phyloP scores from a whole-genome alignment of 805 yeast species.

The Starmera pachycereana region DNA sequence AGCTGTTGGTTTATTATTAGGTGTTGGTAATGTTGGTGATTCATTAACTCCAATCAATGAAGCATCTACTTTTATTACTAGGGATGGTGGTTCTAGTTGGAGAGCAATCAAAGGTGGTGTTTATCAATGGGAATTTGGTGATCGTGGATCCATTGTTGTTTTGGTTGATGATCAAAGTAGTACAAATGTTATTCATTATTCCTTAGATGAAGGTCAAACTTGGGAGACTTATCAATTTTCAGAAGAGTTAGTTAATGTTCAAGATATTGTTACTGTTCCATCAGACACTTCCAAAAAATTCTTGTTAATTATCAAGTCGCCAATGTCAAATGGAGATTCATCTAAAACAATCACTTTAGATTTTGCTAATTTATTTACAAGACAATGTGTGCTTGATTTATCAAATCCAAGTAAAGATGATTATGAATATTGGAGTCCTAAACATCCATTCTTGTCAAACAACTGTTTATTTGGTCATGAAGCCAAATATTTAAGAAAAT shows the following conservation, averaged over 20 bases:
- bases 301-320: slow-evolving; percentile 44
- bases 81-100: slow-evolving; percentile 91
- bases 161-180: slow-evolving; percentile 47
- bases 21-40: slow-evolving; percentile 83
- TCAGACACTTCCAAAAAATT: slow-evolving; percentile 78
- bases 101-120: slow-evolving; percentile 62
- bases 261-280: slow-evolving; percentile 83
- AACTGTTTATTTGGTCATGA: slow-evolving; percentile 71
- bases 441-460: slow-evolving; percentile 37
- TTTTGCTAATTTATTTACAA: slow-evolving; percentile 36
- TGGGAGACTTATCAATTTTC: slow-evolving; percentile 65
- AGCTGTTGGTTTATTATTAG: slow-evolving; percentile 81
- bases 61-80: slow-evolving; percentile 63
- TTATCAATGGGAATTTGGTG: slow-evolving; percentile 93
- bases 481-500: slow-evolving; percentile 45
- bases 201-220: slow-evolving; percentile 68
- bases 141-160: slow-evolving; percentile 80
- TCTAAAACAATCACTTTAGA: slow-evolving; percentile 44
- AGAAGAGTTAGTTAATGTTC: slow-evolving; percentile 42
- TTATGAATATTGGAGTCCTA: slow-evolving; percentile 55
- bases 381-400: slow-evolving; percentile 45
- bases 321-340: slow-evolving; percentile 31
- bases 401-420: slow-evolving; percentile 38
- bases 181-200: slow-evolving; percentile 52
- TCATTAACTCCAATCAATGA: slow-evolving; percentile 36